Percentiles rank a stretch among this genome's conserved stretches.
These are phyloP conservation scores for Cyberlindnera maritima DNA, from an alignment of 805 yeast species.

Conservation along the genomic window DNA sequence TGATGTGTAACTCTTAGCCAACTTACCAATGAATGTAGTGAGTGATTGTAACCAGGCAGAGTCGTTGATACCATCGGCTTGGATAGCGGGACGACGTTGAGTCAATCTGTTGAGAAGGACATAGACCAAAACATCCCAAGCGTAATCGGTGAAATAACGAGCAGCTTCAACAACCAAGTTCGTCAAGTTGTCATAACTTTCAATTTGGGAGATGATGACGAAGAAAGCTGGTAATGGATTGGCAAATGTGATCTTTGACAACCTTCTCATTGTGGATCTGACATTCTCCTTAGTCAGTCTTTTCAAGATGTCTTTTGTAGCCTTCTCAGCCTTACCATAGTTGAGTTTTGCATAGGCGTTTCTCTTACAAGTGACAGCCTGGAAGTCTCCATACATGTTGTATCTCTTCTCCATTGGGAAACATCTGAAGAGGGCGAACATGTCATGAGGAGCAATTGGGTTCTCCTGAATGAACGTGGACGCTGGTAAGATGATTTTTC, in stretches of 20 bases:
- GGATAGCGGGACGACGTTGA: constrained; percentile 62
- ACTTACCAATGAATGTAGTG: constrained; percentile 72
- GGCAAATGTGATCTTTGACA: constrained; percentile 68
- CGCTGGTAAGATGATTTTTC: constrained; percentile 67
- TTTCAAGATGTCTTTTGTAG: constrained; percentile 74
- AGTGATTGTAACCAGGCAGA: constrained; percentile 84
- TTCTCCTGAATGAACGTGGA: constrained; percentile 46
- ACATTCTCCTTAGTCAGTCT: constrained; percentile 81
- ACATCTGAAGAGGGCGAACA: constrained; percentile 49
- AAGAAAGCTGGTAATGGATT: constrained; percentile 79
- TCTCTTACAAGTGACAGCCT: constrained; percentile 53
- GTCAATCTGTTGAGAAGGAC: constrained; percentile 71
- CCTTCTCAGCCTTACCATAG: constrained; percentile 67
- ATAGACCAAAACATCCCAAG: constrained; percentile 82
- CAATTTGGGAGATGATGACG: constrained; percentile 75
- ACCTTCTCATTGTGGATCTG: constrained; percentile 62
- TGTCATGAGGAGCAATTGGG: constrained; percentile 57
- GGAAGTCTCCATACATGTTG: constrained; percentile 78
- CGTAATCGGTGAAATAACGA: constrained; percentile 65
- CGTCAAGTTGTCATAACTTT: constrained; percentile 86
- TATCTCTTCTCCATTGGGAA: constrained; percentile 66
- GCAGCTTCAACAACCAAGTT: constrained; percentile 78
- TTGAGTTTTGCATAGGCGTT: constrained; percentile 55
- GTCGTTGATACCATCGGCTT: constrained; percentile 76
- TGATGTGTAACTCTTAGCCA: constrained; percentile 49